These are phyloP conservation scores for Colletotrichum lentis DNA, from an alignment of 2,329 filamentous ascomycete genomes.

Conservation along the genomic window DNA sequence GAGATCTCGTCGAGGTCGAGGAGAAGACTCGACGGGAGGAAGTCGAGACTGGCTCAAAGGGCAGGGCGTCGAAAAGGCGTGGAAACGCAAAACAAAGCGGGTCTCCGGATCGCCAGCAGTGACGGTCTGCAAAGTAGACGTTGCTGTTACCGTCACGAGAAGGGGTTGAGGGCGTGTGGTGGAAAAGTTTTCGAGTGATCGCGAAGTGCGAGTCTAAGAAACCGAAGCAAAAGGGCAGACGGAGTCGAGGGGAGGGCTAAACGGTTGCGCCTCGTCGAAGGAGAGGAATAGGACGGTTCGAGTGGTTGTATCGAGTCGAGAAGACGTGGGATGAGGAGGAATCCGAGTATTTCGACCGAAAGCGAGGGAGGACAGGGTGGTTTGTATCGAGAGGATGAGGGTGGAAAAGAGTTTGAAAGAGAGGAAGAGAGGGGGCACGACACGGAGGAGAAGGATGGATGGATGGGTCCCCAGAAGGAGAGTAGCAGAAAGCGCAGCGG, in stretches of 20 bases:
- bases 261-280: constrained; percentile 45
- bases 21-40: constrained; percentile 21
- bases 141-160: constrained; percentile 12
- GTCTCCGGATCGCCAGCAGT: constrained; percentile 1
- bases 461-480: constrained; percentile 35
- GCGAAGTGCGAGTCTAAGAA: constrained; percentile 39
- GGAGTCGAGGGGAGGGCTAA: constrained; percentile 41
- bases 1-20: constrained; percentile 12
- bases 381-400: constrained; percentile 31
- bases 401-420: constrained; percentile 39
- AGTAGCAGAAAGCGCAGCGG: constrained; percentile 17
- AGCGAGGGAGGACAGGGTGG: constrained; percentile 32
- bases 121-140: not conserved
- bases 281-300: constrained; percentile 42
- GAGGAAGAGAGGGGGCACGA: constrained; percentile 39
- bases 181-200: constrained; percentile 38
- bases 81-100: constrained; percentile 1
- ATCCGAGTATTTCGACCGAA: constrained; percentile 32
- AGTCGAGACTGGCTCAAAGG: constrained; percentile 12
- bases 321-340: constrained; percentile 26
- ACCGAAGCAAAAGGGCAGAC: constrained; percentile 37
- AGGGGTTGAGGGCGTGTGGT: constrained; percentile 13
- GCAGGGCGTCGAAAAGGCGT: constrained; percentile 20
- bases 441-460: constrained; percentile 36
- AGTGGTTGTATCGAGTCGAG: constrained; percentile 35